Evolutionary conservation across 129 eudicot genomes (phyloP), one percentile per base, ranked within the genome.

Genomic region (Lonicera japonica): DNA sequence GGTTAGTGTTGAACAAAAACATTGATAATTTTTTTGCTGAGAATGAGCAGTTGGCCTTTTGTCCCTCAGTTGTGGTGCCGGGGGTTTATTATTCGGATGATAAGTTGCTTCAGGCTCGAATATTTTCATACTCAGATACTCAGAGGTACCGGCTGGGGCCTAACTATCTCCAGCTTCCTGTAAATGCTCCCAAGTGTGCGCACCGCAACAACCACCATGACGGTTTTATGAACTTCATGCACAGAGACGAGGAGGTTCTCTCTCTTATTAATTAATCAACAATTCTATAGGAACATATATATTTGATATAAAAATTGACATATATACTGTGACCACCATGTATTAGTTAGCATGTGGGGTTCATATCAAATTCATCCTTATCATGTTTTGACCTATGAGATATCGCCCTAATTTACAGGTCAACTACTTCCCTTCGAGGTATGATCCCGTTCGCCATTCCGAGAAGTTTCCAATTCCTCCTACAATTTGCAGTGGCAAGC

Each of bases 11-110:
- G 55, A 70, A 70, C 56, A 70, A 54, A 62, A 70, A 70, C 56
- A 61, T 70, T 11, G 75, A 70, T 54, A 70, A 70, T 53, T 70
- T 71, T 56, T 62, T 71, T 45, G 58, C 64, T 4, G 76, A 63
- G 22, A 71, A 71, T 63, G 76, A 71, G 36, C 46, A 21, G 70
- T 64, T 71, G 24, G 76, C 76, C 1, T 71, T 71, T 36, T 7
- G 21, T 62, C 63, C 70, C 15, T 55, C 57, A 18, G 58, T 56
- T 56, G 48, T 63, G 17, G 70, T 71, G 10, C 76, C 70, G 43
- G 76, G 76, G 8, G 45, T 63, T 58, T 21, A 71, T 41, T 71
- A 63, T 38, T 70, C 75, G 10, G 54, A 70, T 45, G 76, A 71
- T 56, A 71, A 71, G 70, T 11, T 71, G 36, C 64, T 71, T 11